Percentiles rank a stretch among this genome's conserved stretches.
These are phyloP conservation scores for Ananas comosus DNA, from an alignment of 176 grass and related monocot genomes.

Conservation along the genomic window DNA sequence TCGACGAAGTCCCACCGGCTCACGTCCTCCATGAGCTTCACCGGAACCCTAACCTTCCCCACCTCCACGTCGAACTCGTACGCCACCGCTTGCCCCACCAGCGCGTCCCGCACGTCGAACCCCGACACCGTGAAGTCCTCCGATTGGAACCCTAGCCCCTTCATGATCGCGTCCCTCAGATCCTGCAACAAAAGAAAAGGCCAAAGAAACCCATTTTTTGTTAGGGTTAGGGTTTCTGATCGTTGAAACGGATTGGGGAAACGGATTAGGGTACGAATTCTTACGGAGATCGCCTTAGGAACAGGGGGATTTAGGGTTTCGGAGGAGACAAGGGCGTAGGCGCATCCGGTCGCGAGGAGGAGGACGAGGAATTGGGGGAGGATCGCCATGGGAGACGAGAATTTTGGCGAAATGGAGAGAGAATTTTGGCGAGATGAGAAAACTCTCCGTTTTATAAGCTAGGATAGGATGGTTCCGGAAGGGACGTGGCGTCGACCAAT, in stretches of 20 bases:
- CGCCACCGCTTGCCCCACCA: constrained; percentile 65
- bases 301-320: constrained; percentile 26
- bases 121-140: constrained; percentile 72
- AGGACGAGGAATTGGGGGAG: constrained; percentile 34
- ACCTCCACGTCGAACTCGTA: constrained; percentile 87
- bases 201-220: not conserved
- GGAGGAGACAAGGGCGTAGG: constrained; percentile 23
- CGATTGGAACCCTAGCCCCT: constrained; percentile 55
- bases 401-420: not conserved
- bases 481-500: constrained; percentile 13
- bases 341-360: constrained; percentile 18
- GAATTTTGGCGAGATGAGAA: not conserved
- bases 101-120: constrained; percentile 74
- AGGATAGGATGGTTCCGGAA: not conserved
- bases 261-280: not conserved
- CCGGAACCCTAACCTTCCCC: constrained; percentile 54
- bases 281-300: constrained; percentile 67
- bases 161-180: constrained; percentile 71
- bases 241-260: not conserved
- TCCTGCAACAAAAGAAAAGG: constrained; percentile 28
- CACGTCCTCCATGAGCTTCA: constrained; percentile 76
- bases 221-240: not conserved
- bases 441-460: not conserved
- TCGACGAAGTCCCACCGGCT: constrained; percentile 78
- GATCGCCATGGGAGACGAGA: constrained; percentile 26